Evolutionary conservation across 1,284 basidiomycete species (phyloP), one percentile per base, ranked within the genome.

Genomic region (Athelia psychrophila): DNA sequence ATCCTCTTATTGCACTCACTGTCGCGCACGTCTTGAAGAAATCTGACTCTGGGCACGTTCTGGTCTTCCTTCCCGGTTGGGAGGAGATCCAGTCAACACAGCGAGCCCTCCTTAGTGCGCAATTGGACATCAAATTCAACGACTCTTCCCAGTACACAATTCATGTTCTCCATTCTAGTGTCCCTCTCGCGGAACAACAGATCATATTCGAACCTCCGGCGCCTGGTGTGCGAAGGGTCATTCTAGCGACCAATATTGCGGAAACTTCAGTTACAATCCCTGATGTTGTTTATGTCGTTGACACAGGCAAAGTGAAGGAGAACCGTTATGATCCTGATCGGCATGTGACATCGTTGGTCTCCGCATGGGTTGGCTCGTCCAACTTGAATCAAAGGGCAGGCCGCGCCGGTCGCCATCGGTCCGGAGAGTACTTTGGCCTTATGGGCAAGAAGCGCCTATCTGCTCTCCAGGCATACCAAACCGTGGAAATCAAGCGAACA

Each of bases 191-290:
- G 2, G 95, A 98, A 61, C 95, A 98, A 66, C 92, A 95, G 65
- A 79, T 85, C 53, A 90, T 98, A 52, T 98, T 98, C 67, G 86
- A 88, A 19, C 88, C 91, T 3, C 87, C 93, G 15, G 78, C 84
- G 0, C 59, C 67, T 2, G 91, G 93, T 18, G 80, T 95, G 19
- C 86, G 95, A 55, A 84, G 93, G 18, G 79, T 98, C 64, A 96
- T 98, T 59, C 77, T 98, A 38, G 84, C 95, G 2, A 98, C 95
- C 45, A 98, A 98, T 69, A 96, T 98, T 54, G 96, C 95, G 13
- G 95, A 98, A 73, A 97, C 95, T 1, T 95, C 92, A 4, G 81
- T 98, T 59, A 98, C 95, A 1, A 98, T 98, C 58, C 95, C 95
- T 1, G 93, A 98, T 63, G 94, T 98, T 24, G 94, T 97, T 5